Conservation (phyloP, 345 rosid species). For the Hibiscus tridactylites region DNA sequence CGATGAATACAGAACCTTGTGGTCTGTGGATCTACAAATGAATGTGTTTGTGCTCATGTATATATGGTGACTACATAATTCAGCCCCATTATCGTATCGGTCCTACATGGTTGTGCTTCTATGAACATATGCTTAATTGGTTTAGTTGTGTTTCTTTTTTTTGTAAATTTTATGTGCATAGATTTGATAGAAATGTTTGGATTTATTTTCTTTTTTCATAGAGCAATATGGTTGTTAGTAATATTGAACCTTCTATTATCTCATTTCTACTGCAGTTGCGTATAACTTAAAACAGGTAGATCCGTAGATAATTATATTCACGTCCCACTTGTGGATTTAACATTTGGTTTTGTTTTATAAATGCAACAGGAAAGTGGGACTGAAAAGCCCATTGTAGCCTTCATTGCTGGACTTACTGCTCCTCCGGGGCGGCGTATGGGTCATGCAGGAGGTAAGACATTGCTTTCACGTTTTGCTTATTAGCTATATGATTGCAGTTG, state of each 20-base stretch:
- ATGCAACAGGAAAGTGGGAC: slow-evolving; percentile 82
- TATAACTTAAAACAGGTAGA: background rate
- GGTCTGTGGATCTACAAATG: too few species aligned
- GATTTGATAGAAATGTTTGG: background rate
- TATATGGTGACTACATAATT: background rate
- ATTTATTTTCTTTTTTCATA: too few species aligned
- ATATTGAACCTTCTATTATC: too few species aligned
- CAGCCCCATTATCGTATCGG: background rate
- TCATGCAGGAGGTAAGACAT: slow-evolving; percentile 81
- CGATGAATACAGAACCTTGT: too few species aligned
- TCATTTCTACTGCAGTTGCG: background rate
- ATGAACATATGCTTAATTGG: background rate
- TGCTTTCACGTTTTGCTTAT: background rate
- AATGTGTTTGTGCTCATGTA: background rate
- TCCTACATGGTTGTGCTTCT: background rate
- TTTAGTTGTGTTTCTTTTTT: background rate
- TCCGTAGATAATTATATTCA: background rate
- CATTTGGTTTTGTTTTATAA: background rate
- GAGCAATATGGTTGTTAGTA: too few species aligned
- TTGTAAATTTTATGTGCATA: background rate
- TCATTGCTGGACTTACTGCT: slow-evolving; percentile 95
- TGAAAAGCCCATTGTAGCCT: slow-evolving; percentile 86
- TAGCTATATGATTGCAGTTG: background rate
- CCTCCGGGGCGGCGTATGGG: slow-evolving; percentile 99
- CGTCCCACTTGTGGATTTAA: background rate